These are phyloP conservation scores for Suillus alpinus DNA, from an alignment of 768 basidiomycete species.

Conservation along the genomic window DNA sequence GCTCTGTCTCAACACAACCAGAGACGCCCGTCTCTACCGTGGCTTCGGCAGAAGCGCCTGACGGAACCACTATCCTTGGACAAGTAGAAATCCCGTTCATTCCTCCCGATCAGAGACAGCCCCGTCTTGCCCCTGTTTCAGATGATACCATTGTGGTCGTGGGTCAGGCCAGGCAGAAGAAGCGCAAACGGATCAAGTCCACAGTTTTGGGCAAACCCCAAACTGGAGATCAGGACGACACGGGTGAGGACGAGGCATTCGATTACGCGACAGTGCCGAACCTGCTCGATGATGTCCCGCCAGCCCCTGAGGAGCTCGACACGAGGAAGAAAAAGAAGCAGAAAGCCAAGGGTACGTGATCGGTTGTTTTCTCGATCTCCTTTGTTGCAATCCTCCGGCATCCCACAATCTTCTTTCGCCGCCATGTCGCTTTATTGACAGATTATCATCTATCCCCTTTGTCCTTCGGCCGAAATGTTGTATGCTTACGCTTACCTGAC, in stretches of 20 bases:
- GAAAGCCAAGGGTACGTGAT: constrained; percentile 39
- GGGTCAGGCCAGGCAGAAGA: constrained; percentile 61
- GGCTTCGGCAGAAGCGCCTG: neutral
- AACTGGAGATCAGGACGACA: constrained; percentile 15
- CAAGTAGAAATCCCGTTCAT: constrained; percentile 78
- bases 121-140: constrained; percentile 23
- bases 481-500: constrained; percentile 6
- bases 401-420: neutral
- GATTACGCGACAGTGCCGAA: constrained; percentile 72
- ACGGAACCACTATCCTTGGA: neutral
- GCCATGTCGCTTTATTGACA: neutral
- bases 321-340: constrained; percentile 49
- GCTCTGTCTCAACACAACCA: neutral
- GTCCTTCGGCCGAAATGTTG: constrained; percentile 6
- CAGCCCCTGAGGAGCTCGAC: constrained; percentile 29
- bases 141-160: constrained; percentile 74
- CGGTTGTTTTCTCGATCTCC: neutral
- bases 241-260: constrained; percentile 45
- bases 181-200: constrained; percentile 54
- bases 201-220: constrained; percentile 10
- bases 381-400: neutral
- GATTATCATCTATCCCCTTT: constrained; percentile 1
- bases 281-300: constrained; percentile 58
- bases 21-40: neutral
- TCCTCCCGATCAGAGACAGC: constrained; percentile 57